Percentiles rank a stretch among this genome's conserved stretches.
Evolutionary conservation across 768 basidiomycete species (phyloP).

Genomic region (Neoboletus subvelutipes): DNA sequence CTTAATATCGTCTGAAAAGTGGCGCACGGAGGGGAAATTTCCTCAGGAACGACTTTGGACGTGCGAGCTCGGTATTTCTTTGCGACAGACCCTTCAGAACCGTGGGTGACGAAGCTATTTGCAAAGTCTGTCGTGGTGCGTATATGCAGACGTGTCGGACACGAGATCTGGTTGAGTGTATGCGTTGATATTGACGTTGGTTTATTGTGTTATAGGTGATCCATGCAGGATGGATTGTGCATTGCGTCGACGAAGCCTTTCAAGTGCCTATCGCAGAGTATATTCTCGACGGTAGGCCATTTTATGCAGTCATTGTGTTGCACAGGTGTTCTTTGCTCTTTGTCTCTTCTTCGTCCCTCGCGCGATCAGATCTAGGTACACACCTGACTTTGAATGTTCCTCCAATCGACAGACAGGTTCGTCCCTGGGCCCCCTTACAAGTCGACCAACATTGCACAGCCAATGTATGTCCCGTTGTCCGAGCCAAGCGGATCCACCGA

Average conservation of each 20-base stretch:
- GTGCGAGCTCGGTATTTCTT: conserved; percentile 30
- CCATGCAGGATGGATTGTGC: conserved; percentile 32
- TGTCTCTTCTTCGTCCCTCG: not conserved
- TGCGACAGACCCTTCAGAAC: conserved; percentile 26
- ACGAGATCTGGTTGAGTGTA: conserved; percentile 1
- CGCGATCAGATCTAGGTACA: not conserved
- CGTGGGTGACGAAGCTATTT: conserved; percentile 27
- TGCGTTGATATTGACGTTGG: conserved; percentile 1
- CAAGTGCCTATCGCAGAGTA: conserved; percentile 28
- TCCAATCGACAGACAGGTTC: conserved; percentile 17
- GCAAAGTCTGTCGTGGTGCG: conserved; percentile 31
- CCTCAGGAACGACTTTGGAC: conserved; percentile 9
- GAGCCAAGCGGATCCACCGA: conserved; percentile 1
- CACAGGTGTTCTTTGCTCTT: not conserved
- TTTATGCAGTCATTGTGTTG: not conserved
- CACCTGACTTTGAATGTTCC: conserved; percentile 4
- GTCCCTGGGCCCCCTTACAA: conserved; percentile 21
- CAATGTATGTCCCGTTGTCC: not conserved
- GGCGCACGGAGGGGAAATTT: conserved; percentile 25
- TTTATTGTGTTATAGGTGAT: conserved; percentile 21
- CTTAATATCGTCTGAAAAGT: conserved; percentile 11
- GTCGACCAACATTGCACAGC: not conserved
- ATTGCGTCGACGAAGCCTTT: conserved; percentile 29
- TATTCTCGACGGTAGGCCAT: conserved; percentile 31
- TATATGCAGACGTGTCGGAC: conserved; percentile 4